Conservation (phyloP, 2,329 filamentous ascomycete species). For the Sporothrix inflata region DNA sequence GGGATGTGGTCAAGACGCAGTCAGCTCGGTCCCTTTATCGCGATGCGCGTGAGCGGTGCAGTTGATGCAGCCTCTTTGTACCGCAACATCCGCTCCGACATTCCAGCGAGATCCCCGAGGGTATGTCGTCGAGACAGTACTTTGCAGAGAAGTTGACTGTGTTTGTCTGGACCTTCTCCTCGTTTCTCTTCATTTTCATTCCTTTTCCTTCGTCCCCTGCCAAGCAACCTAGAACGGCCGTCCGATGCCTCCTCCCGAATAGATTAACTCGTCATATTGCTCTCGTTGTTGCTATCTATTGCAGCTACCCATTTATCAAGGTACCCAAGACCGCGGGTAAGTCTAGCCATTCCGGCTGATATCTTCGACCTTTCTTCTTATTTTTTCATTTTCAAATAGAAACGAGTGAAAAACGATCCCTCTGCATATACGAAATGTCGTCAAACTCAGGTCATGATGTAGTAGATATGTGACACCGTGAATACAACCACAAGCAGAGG, state of each 20-base stretch:
- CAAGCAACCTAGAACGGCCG: neutral
- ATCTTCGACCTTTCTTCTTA: neutral
- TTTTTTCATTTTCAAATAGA: neutral
- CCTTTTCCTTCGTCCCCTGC: neutral
- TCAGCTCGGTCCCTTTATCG: conserved; percentile 2
- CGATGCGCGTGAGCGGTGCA: neutral
- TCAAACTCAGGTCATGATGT: neutral
- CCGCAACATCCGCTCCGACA: neutral
- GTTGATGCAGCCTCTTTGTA: no score
- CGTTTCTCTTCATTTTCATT: neutral
- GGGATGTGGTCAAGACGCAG: neutral
- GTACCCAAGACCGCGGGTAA: neutral
- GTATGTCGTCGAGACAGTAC: no score
- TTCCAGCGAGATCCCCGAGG: neutral
- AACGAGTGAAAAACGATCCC: neutral
- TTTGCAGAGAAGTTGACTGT: no score
- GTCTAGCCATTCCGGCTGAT: conserved; percentile 15
- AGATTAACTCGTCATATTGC: neutral
- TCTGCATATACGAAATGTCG: neutral
- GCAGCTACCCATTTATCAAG: neutral
- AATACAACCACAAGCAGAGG: neutral
- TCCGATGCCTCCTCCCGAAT: neutral
- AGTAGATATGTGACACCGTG: neutral
- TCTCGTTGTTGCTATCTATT: neutral
- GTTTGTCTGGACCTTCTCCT: no score